Conservation (phyloP, 179 eudicot species). For the Camellia oleifera region DNA sequence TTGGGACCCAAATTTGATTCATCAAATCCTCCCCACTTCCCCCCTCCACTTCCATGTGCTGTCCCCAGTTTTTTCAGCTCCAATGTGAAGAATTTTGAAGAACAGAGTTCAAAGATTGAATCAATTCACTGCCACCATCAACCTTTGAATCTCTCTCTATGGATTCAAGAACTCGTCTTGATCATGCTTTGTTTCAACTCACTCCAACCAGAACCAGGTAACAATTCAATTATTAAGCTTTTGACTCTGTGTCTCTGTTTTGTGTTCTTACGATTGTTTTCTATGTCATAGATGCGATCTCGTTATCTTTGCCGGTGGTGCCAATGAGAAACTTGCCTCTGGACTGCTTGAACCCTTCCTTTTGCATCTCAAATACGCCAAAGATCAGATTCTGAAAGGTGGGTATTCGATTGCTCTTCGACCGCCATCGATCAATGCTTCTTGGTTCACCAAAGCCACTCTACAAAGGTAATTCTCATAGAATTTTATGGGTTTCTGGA, state of each 20-base stretch:
- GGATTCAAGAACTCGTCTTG: constrained; percentile 63
- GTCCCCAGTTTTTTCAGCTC: constrained; percentile 11
- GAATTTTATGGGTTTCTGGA: neutral
- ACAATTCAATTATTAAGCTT: neutral
- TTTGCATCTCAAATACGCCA: constrained; percentile 56
- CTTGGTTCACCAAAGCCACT: constrained; percentile 83
- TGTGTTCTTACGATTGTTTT: neutral
- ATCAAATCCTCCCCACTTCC: neutral
- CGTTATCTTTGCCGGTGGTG: constrained; percentile 64
- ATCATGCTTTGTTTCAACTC: constrained; percentile 71
- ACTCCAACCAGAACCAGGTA: constrained; percentile 91
- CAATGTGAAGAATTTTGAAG: constrained; percentile 10
- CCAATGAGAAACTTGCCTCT: constrained; percentile 71
- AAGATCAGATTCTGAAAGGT: constrained; percentile 78
- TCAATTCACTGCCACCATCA: neutral
- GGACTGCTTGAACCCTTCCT: constrained; percentile 73
- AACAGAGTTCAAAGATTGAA: neutral
- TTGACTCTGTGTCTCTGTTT: neutral
- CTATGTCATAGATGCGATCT: constrained; percentile 58
- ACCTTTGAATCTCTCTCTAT: constrained; percentile 22
- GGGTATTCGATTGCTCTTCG: constrained; percentile 75
- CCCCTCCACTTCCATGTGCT: constrained; percentile 10
- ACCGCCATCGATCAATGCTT: constrained; percentile 39
- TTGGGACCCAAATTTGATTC: constrained; percentile 13
- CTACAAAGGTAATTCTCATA: constrained; percentile 46